These are phyloP conservation scores for Gyrodon lividus DNA, from an alignment of 768 basidiomycete genomes.

Conservation along the genomic window DNA sequence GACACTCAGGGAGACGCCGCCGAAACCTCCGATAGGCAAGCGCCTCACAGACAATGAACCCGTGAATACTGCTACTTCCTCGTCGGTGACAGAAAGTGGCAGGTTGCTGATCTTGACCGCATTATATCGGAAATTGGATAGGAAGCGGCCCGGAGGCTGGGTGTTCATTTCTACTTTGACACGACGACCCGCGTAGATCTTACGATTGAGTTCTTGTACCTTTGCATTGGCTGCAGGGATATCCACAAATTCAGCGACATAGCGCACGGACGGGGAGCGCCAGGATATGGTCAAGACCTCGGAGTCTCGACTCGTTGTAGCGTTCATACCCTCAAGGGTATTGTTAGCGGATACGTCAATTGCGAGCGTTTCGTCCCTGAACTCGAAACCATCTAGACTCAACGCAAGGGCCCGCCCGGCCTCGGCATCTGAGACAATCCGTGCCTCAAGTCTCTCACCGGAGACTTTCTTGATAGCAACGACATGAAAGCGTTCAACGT, in stretches of 20 bases:
- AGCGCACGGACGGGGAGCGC: constrained; percentile 45
- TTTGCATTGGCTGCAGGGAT: constrained; percentile 25
- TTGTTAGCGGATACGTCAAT: constrained; percentile 44
- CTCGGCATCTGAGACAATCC: constrained; percentile 42
- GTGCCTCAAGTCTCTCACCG: constrained; percentile 37
- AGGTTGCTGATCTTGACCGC: constrained; percentile 47
- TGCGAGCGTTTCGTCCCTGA: constrained; percentile 40
- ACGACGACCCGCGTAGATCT: constrained; percentile 38
- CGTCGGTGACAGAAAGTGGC: constrained; percentile 26
- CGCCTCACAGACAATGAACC: constrained; percentile 27
- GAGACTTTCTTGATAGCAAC: constrained; percentile 29
- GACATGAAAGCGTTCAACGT: constrained; percentile 33
- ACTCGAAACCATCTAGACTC: constrained; percentile 49
- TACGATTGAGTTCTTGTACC: constrained; percentile 37
- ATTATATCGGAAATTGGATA: constrained; percentile 26
- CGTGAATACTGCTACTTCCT: constrained; percentile 30
- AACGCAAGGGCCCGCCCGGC: constrained; percentile 40
- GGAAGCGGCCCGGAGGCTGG: constrained; percentile 32
- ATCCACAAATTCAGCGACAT: constrained; percentile 43
- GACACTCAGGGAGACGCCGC: constrained; percentile 17
- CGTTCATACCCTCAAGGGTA: constrained; percentile 43
- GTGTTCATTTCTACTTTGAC: constrained; percentile 47
- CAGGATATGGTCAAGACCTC: constrained; percentile 52
- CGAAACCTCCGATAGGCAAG: constrained; percentile 23
- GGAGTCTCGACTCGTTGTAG: constrained; percentile 27